Base-by-base conservation (phyloP, 768 basidiomycete species). In the Hygrophorus pudorinus region DNA sequence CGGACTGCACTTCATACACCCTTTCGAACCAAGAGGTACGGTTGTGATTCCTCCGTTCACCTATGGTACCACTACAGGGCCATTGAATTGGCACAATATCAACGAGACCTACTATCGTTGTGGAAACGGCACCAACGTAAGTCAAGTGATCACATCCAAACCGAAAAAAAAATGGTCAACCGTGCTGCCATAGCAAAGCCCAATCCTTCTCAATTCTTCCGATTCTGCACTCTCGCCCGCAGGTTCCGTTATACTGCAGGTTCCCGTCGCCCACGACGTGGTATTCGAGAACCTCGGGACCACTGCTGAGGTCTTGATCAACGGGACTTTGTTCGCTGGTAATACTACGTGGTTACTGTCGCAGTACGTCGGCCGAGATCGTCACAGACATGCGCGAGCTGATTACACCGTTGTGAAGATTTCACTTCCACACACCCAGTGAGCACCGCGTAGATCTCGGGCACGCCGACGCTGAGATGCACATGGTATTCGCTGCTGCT, bases 391-490 rank as follows among this genome's bases (percentile, higher is more conserved):
- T 7, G 24, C 24, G 24, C 7, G 24, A 24, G 24, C 24, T 24
- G 24, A 24, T 24, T 24, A 24, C 24, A 3, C 24, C 7, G 4
- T 24, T 24, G 24, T 24, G 4, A 24, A 24, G 24, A 34, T 45
- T 48, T 28, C 44, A 48, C 31, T 16, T 48, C 3, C 48, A 45
- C 30, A 48, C 48, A 7, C 48, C 48, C 24, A 38, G 37, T 31
- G 48, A 48, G 38, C 48, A 48, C 18, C 27, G 43, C 5, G 33
- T 48, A 9, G 5, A 45, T 2, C 29, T 33, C 3, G 42, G 44
- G 32, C 18, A 48, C 21, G 44, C 34, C 37, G 42, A 42, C 18
- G 13, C 44, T 5, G 48, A 48, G 37, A 45, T 48, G 42, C 48
- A 48, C 29, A 35, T 48, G 20, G 48, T 48, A 4, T 38, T 38